Evolutionary conservation across 2,329 filamentous ascomycete species (phyloP).

Genomic region (Colletotrichum aenigma): DNA sequence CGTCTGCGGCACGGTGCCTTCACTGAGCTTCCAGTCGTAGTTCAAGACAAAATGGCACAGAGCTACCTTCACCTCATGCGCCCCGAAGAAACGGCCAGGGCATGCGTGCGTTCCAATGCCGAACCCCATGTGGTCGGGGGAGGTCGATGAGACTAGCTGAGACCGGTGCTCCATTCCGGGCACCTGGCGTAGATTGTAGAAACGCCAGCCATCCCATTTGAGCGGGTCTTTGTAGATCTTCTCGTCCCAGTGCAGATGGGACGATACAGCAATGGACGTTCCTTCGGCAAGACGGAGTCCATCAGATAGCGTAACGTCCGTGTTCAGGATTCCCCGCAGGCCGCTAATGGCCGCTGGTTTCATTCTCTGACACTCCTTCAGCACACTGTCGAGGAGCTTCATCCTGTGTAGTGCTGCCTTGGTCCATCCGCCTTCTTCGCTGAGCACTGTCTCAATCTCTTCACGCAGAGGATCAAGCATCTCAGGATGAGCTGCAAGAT

Average conservation of each 20-base stretch:
- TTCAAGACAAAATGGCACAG: conserved; percentile 42
- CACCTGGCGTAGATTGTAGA: not conserved
- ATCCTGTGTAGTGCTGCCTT: conserved; percentile 41
- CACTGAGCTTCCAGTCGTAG: conserved; percentile 33
- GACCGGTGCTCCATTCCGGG: conserved; percentile 23
- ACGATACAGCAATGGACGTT: not conserved
- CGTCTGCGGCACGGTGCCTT: not conserved
- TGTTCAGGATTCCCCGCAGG: not conserved
- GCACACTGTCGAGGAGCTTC: conserved; percentile 42
- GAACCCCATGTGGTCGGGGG: conserved; percentile 37
- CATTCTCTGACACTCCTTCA: conserved; percentile 41
- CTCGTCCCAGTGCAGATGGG: not conserved
- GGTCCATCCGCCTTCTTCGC: conserved; percentile 34
- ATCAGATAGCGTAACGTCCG: not conserved
- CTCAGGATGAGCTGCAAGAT: conserved; percentile 42
- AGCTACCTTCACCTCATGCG: conserved; percentile 48
- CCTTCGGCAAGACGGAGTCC: not conserved
- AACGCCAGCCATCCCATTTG: not conserved
- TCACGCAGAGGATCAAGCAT: conserved; percentile 43
- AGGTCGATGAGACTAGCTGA: conserved; percentile 44
- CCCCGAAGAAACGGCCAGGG: conserved; percentile 48
- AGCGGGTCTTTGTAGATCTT: not conserved
- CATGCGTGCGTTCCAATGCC: conserved; percentile 42
- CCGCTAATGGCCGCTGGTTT: conserved; percentile 3
- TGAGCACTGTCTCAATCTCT: conserved; percentile 40